Evolutionary conservation across 2,329 filamentous ascomycete species (phyloP).

Genomic region (Xylogone sp.): DNA sequence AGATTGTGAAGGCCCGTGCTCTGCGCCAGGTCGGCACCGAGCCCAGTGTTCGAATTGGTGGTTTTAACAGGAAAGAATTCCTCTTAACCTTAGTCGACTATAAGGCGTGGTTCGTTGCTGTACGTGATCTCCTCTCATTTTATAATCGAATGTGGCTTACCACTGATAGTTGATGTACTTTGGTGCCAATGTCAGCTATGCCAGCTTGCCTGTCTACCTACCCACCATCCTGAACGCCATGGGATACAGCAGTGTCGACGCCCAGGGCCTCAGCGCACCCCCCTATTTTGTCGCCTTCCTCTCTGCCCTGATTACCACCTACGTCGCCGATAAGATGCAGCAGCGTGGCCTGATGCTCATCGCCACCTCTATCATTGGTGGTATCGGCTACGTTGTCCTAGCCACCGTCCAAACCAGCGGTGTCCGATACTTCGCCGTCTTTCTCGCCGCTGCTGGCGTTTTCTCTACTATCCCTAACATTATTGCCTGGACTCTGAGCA

Average conservation of each 20-base stretch:
- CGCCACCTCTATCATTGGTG: slow-evolving; percentile 51
- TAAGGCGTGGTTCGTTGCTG: neutral
- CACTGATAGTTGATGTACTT: slow-evolving; percentile 44
- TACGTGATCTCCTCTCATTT: neutral
- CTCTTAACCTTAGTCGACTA: neutral
- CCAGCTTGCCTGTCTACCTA: slow-evolving; percentile 58
- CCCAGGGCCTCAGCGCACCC: slow-evolving; percentile 68
- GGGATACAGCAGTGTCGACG: slow-evolving; percentile 62
- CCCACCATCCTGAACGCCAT: slow-evolving; percentile 59
- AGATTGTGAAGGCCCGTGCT: neutral
- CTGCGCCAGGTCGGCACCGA: neutral
- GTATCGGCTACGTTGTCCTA: slow-evolving; percentile 60
- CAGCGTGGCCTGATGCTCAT: slow-evolving; percentile 60
- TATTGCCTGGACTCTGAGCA: slow-evolving; percentile 58
- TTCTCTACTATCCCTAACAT: slow-evolving; percentile 66
- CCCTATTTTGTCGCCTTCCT: slow-evolving; percentile 65
- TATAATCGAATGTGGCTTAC: neutral
- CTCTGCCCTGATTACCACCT: slow-evolving; percentile 55
- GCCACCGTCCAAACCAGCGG: slow-evolving; percentile 44
- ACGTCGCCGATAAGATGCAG: slow-evolving; percentile 57
- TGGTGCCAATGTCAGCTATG: slow-evolving; percentile 59
- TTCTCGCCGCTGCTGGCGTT: slow-evolving; percentile 53
- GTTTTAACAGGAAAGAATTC: neutral
- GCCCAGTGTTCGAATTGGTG: neutral
- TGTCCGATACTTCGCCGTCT: slow-evolving; percentile 42